These are phyloP conservation scores for Talaromyces liani DNA, from an alignment of 495 filamentous ascomycete genomes.

Conservation along the genomic window DNA sequence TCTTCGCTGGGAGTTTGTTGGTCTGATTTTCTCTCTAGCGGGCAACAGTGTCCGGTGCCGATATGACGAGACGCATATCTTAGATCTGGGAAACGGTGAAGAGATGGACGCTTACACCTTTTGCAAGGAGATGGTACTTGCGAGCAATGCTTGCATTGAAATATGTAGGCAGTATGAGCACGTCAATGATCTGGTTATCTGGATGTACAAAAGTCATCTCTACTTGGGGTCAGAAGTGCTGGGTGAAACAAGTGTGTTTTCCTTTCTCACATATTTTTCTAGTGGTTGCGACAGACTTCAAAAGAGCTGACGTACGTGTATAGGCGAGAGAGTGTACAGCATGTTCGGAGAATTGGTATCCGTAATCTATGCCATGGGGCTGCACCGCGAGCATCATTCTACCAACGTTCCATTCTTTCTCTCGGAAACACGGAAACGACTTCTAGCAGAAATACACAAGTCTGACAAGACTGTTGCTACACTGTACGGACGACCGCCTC, in stretches of 20 bases:
- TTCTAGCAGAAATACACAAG: slow-evolving; percentile 35
- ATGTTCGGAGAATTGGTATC: slow-evolving; percentile 33
- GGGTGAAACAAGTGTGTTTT: slow-evolving; percentile 19
- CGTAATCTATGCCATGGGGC: slow-evolving; percentile 15
- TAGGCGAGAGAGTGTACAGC: slow-evolving; percentile 29
- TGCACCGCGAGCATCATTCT: slow-evolving; percentile 10
- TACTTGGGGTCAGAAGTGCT: slow-evolving; percentile 24
- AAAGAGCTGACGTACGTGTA: not conserved
- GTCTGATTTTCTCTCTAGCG: slow-evolving; percentile 33
- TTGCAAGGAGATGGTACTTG: slow-evolving; percentile 12
- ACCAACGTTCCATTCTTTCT: slow-evolving; percentile 30
- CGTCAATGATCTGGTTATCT: slow-evolving; percentile 24
- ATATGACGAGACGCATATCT: slow-evolving; percentile 14
- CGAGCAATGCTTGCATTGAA: slow-evolving; percentile 20
- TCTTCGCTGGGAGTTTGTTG: slow-evolving; percentile 46
- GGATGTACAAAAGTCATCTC: slow-evolving; percentile 23
- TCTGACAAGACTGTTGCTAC: slow-evolving; percentile 37
- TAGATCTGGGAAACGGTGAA: slow-evolving; percentile 9
- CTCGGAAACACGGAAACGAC: slow-evolving; percentile 30
- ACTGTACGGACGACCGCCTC: slow-evolving; percentile 42
- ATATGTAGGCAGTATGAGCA: slow-evolving; percentile 25
- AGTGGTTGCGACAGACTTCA: not conserved
- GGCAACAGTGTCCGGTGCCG: slow-evolving; percentile 19
- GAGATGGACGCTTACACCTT: slow-evolving; percentile 1
- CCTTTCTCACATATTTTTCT: not conserved